Evolutionary conservation across 108 stramenopile genomes (phyloP), one percentile per base, ranked within the genome.

Genomic region (Nitzschia palea): DNA sequence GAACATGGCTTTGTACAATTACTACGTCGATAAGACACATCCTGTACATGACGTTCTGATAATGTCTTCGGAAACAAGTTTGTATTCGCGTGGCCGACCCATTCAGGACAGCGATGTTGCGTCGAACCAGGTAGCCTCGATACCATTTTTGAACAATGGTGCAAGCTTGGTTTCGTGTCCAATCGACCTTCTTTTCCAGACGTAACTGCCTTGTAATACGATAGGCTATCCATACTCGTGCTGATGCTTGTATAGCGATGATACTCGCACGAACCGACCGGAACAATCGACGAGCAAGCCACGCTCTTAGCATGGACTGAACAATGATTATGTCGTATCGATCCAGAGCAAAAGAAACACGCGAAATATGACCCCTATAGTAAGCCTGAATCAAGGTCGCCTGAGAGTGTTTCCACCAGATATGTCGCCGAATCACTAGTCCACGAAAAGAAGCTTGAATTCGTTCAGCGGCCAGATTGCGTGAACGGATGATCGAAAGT

Each of bases 281-380:
- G 1, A 26, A 9, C 30, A 28, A 30, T 26, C 68, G 42, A 18
- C 25, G 48, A 1, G 65, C 65, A 8, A 54, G 35, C 51, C 33
- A 53, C 15, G 4, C 14, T 4, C 65, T 50, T 0, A 32, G 50
- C 1, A 54, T 37, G 29, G 60, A 63, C 53, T 85, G 84, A 36
- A 71, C 56, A 27, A 60, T 56, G 30, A 66, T 70, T 43, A 85
- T 76, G 23, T 79, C 71, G 30, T 80, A 48, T 26, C 71, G 10
- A 44, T 45, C 52, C 20, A 73, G 35, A 22, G 65, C 48, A 65
- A 66, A 74, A 31, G 17, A 25, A 10, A 60, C 40, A 4, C 3
- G 31, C 3, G 65, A 50, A 33, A 26, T 37, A 32, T 22, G 48
- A 0, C 33, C 20, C 3, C 65, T 51, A n/a, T 28, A 65, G 1